These are phyloP conservation scores for Exophiala calicioides DNA, from an alignment of 2,329 filamentous ascomycete species.

Conservation along the genomic window DNA sequence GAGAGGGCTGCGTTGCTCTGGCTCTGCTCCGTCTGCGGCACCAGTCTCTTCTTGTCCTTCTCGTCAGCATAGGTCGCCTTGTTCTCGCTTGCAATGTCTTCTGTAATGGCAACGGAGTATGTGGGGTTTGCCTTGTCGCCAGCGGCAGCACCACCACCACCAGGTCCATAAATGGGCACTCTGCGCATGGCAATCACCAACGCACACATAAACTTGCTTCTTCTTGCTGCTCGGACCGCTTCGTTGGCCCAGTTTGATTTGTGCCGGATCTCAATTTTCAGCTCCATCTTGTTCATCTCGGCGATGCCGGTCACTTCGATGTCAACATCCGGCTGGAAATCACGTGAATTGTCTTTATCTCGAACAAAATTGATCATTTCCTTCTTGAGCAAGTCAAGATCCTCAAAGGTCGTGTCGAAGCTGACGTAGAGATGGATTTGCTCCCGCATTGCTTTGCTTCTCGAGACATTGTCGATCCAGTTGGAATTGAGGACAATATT, in stretches of 20 bases:
- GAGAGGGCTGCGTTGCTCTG: constrained; percentile 3
- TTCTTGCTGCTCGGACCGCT: constrained; percentile 72
- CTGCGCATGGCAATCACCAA: constrained; percentile 80
- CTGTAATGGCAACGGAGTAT: constrained; percentile 75
- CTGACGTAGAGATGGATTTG: constrained; percentile 75
- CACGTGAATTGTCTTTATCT: constrained; percentile 79
- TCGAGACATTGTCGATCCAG: constrained; percentile 94
- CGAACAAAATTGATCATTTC: constrained; percentile 87
- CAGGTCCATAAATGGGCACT: constrained; percentile 81
- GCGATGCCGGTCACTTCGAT: constrained; percentile 77
- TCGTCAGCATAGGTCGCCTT: constrained; percentile 60
- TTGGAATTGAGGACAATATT: constrained; percentile 89
- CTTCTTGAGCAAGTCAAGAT: constrained; percentile 77
- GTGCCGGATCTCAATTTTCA: constrained; percentile 82
- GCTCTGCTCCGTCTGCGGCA: constrained; percentile 47
- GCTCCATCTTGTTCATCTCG: constrained; percentile 82
- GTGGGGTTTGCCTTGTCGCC: constrained; percentile 68
- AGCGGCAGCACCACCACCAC: constrained; percentile 66
- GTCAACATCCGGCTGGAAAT: constrained; percentile 83
- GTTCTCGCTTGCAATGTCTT: constrained; percentile 65
- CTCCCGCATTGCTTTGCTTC: constrained; percentile 90
- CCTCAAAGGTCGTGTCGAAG: constrained; percentile 85
- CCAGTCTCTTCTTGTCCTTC: constrained; percentile 67
- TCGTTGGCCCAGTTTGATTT: constrained; percentile 95
- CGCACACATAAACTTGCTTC: constrained; percentile 97